Evolutionary conservation across 441 rosid genomes (phyloP).

Genomic region (Mallotus repandus): DNA sequence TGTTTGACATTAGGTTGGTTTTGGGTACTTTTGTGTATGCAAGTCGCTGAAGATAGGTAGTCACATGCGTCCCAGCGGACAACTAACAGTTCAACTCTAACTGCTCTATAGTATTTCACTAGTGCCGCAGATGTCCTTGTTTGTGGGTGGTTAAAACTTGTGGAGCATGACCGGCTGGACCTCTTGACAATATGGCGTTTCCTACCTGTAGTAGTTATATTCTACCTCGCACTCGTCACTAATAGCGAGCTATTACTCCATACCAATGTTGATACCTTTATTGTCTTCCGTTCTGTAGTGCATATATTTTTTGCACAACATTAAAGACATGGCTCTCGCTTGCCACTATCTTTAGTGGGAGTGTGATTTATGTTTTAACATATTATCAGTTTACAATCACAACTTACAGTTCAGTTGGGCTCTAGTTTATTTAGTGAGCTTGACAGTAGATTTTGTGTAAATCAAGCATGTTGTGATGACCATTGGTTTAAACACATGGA

Average conservation of each 20-base stretch:
- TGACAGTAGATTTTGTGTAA: conserved; percentile 93
- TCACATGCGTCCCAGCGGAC: too few relatives aligned
- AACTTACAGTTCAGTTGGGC: conserved; percentile 96
- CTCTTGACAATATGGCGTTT: too few relatives aligned
- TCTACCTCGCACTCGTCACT: conserved; percentile 85
- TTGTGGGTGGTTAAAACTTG: conserved; percentile 37
- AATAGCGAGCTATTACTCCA: conserved; percentile 89
- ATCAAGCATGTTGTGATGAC: conserved; percentile 99
- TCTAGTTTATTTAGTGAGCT: conserved; percentile 74
- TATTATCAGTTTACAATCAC: conserved; percentile 85
- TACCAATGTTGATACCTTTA: conserved; percentile 14
- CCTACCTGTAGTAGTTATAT: conserved; percentile 37
- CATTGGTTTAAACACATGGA: conserved; percentile 62
- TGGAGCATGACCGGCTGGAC: conserved; percentile 49
- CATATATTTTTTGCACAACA: conserved; percentile 85
- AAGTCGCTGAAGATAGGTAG: too few relatives aligned
- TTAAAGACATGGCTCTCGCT: conserved; percentile 75
- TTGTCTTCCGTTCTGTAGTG: conserved; percentile 86
- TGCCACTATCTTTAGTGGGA: conserved; percentile 80
- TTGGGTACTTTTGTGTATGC: too few relatives aligned
- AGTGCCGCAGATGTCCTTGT: conserved; percentile 48
- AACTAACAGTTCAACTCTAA: too few relatives aligned
- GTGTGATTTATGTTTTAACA: conserved; percentile 77
- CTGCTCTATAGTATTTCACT: conserved; percentile 65
- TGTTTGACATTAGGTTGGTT: too few relatives aligned